Evolutionary conservation across 345 rosid genomes (phyloP).

Genomic region (Lumnitzera littorea): DNA sequence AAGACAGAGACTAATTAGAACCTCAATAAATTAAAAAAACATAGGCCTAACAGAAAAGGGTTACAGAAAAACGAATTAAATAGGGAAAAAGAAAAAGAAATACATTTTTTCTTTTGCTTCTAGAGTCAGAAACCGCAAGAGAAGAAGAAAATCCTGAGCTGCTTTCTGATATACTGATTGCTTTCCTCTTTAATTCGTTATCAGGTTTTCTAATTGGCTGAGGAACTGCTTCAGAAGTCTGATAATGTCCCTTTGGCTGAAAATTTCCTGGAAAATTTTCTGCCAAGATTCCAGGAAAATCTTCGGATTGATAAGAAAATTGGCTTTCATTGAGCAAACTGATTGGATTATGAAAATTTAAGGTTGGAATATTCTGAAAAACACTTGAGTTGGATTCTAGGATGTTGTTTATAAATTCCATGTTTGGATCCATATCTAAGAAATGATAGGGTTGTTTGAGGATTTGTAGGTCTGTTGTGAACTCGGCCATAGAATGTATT

Average conservation of each 20-base stretch:
- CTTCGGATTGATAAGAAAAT: conserved; percentile 4
- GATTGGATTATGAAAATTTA: conserved; percentile 2
- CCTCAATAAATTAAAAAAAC: background rate
- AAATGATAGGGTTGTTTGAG: conserved; percentile 4
- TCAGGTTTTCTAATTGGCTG: background rate
- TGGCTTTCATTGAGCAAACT: background rate
- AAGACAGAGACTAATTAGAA: too few relatives aligned
- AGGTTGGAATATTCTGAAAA: background rate
- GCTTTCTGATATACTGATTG: background rate
- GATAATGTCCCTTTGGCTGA: background rate
- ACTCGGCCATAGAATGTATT: conserved; percentile 9
- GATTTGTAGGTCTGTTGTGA: conserved; percentile 10
- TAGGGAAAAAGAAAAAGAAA: too few relatives aligned
- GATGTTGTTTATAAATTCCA: conserved; percentile 1
- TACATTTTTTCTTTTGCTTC: too few relatives aligned
- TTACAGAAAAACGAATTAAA: background rate
- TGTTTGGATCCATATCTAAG: conserved; percentile 7
- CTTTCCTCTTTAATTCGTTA: background rate
- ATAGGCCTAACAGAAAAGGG: background rate
- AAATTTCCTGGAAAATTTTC: conserved; percentile 6
- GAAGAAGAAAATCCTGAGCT: too few relatives aligned
- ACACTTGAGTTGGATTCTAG: background rate
- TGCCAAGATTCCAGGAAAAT: conserved; percentile 5
- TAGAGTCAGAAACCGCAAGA: too few relatives aligned
- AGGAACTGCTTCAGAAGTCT: background rate